Conservation (phyloP, 2,329 filamentous ascomycete genomes). For the Fusarium heterosporum region DNA sequence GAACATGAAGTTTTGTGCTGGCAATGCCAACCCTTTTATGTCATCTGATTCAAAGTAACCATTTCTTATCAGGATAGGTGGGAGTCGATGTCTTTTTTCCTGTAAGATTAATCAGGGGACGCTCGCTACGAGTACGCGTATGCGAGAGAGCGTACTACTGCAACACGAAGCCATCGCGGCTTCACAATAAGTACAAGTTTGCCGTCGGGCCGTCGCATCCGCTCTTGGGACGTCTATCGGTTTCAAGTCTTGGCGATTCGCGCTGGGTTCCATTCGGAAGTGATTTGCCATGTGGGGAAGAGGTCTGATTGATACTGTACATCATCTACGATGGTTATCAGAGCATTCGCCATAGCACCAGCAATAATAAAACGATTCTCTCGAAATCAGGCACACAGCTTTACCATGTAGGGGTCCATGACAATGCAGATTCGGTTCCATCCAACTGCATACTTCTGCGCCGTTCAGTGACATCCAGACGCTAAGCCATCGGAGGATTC, state of each 20-base stretch:
- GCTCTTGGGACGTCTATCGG: constrained; percentile 12
- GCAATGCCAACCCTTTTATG: no score
- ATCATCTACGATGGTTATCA: no score
- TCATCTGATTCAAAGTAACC: not conserved
- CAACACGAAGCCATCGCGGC: constrained; percentile 19
- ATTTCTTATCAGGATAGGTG: not conserved
- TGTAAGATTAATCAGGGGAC: constrained; percentile 1
- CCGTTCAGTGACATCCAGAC: not conserved
- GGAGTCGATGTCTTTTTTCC: constrained; percentile 10
- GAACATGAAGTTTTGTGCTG: no score
- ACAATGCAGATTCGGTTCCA: no score
- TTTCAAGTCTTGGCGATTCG: constrained; percentile 15
- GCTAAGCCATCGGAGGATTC: constrained; percentile 19
- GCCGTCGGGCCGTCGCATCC: constrained; percentile 25
- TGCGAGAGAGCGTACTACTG: not conserved
- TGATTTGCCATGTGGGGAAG: not conserved
- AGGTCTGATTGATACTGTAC: no score
- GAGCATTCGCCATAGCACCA: no score
- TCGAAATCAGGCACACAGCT: no score
- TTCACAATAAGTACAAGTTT: constrained; percentile 13
- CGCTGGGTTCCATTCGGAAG: constrained; percentile 25
- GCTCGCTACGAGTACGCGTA: not conserved
- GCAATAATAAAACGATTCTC: no score
- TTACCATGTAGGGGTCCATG: no score
- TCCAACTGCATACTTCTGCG: no score